Percentiles rank a stretch among this genome's conserved stretches.
phyloP scores from a whole-genome alignment of 305 asterid species.

The Solanum hybrid region DNA sequence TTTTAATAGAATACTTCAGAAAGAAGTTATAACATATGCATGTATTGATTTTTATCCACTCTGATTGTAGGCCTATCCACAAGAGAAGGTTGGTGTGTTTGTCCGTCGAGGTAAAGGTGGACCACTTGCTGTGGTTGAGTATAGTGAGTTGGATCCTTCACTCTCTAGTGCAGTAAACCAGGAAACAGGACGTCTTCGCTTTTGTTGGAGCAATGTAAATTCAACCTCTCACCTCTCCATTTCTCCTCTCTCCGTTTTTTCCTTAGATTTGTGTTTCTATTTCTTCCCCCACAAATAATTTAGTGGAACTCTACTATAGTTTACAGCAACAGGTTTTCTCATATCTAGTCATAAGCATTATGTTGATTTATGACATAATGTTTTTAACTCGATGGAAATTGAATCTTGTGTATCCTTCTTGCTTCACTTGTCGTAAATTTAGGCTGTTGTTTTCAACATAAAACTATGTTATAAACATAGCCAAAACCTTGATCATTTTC shows the following conservation, averaged over 20 bases:
- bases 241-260: not conserved
- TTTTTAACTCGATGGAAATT: not conserved
- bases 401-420: not conserved
- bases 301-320: not conserved
- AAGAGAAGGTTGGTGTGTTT: conserved; percentile 97
- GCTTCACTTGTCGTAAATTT: not conserved
- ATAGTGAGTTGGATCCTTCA: conserved; percentile 78
- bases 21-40: not conserved
- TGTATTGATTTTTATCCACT: not conserved
- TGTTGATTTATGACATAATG: not conserved
- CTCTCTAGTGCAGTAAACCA: conserved; percentile 70
- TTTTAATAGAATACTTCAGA: not conserved
- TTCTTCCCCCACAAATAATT: not conserved
- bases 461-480: not conserved
- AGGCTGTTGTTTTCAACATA: not conserved
- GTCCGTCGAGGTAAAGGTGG: conserved; percentile 93
- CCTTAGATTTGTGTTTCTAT: not conserved
- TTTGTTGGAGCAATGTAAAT: conserved; percentile 94
- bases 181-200: conserved; percentile 94
- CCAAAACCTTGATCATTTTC: not conserved
- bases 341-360: not conserved
- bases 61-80: conserved; percentile 71
- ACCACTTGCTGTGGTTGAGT: conserved; percentile 91
- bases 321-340: not conserved
- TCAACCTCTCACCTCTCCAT: not conserved